Percentiles rank a stretch among this genome's conserved stretches.
These are phyloP conservation scores for Iodosphaeria phyllophila DNA, from an alignment of 2,329 filamentous ascomycete genomes.

Conservation along the genomic window DNA sequence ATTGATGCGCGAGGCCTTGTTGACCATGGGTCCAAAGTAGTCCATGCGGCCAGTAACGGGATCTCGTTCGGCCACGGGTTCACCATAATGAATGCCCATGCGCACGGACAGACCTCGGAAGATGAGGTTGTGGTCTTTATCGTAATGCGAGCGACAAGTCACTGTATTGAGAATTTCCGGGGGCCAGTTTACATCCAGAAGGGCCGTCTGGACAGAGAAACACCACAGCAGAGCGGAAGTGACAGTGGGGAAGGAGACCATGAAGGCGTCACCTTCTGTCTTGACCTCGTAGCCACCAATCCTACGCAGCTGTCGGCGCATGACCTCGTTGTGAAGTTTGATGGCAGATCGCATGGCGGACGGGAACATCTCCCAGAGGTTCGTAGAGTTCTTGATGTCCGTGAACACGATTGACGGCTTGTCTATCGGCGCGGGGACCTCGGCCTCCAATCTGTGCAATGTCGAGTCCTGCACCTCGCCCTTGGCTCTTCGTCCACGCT, in stretches of 20 bases:
- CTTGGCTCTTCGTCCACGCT: slow-evolving; percentile 44
- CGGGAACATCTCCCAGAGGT: slow-evolving; percentile 88
- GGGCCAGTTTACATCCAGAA: slow-evolving; percentile 85
- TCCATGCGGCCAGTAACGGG: slow-evolving; percentile 97
- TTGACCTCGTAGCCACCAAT: slow-evolving; percentile 98
- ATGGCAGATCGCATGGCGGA: slow-evolving; percentile 94
- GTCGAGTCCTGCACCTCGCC: slow-evolving; percentile 63
- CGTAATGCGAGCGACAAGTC: slow-evolving; percentile 64
- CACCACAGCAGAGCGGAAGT: slow-evolving; percentile 92
- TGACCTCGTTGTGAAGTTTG: slow-evolving; percentile 91
- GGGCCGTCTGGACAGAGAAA: slow-evolving; percentile 77
- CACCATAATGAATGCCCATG: slow-evolving; percentile 95
- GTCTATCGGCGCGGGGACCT: slow-evolving; percentile 79
- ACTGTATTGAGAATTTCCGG: slow-evolving; percentile 77
- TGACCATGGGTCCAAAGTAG: slow-evolving; percentile 98
- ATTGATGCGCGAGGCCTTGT: slow-evolving; percentile 85
- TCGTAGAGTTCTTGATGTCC: slow-evolving; percentile 96
- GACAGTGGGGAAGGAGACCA: slow-evolving; percentile 95
- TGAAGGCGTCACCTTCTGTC: slow-evolving; percentile 98
- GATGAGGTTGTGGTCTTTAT: slow-evolving; percentile 74
- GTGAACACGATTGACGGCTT: slow-evolving; percentile 92
- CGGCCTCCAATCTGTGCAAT: slow-evolving; percentile 68
- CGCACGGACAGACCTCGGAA: slow-evolving; percentile 88
- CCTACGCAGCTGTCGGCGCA: slow-evolving; percentile 79
- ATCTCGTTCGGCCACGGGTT: slow-evolving; percentile 85